Evolutionary conservation across 768 basidiomycete genomes (phyloP).

Genomic region (Lactarius sp.): DNA sequence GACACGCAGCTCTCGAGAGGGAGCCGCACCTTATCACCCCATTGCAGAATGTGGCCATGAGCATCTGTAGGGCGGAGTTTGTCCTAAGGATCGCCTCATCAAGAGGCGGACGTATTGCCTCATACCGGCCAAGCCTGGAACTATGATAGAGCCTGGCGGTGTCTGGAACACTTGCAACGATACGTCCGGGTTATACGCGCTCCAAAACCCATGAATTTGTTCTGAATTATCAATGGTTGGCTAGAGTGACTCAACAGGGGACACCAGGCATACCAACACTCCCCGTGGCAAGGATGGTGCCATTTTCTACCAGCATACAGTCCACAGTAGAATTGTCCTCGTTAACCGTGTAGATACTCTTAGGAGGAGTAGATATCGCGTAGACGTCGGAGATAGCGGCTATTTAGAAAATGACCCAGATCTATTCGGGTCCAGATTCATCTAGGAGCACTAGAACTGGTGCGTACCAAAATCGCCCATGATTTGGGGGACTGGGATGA

Average conservation of each 20-base stretch:
- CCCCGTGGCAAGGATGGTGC: slow-evolving; percentile 10
- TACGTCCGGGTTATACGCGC: slow-evolving; percentile 29
- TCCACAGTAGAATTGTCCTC: slow-evolving; percentile 21
- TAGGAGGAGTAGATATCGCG: slow-evolving; percentile 49
- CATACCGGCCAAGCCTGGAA: slow-evolving; percentile 70
- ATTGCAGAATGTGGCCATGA: slow-evolving; percentile 72
- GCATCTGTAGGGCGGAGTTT: slow-evolving; percentile 47
- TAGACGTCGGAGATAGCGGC: slow-evolving; percentile 36
- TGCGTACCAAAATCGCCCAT: not conserved
- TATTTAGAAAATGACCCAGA: not conserved
- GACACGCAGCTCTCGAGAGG: slow-evolving; percentile 56
- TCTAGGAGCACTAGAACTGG: not conserved
- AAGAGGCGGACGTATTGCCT: not conserved
- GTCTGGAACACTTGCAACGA: slow-evolving; percentile 27
- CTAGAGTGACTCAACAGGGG: not conserved
- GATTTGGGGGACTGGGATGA: not conserved
- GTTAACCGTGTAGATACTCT: slow-evolving; percentile 69
- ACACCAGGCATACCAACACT: slow-evolving; percentile 24
- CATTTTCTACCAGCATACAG: slow-evolving; percentile 20
- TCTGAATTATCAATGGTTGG: slow-evolving; percentile 6
- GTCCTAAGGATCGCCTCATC: not conserved
- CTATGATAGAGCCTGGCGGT: slow-evolving; percentile 43
- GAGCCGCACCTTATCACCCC: slow-evolving; percentile 67
- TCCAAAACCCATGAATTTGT: slow-evolving; percentile 29
- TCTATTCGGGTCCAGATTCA: not conserved